phyloP scores from a whole-genome alignment of 345 rosid genomes.

The Boechera stricta region DNA sequence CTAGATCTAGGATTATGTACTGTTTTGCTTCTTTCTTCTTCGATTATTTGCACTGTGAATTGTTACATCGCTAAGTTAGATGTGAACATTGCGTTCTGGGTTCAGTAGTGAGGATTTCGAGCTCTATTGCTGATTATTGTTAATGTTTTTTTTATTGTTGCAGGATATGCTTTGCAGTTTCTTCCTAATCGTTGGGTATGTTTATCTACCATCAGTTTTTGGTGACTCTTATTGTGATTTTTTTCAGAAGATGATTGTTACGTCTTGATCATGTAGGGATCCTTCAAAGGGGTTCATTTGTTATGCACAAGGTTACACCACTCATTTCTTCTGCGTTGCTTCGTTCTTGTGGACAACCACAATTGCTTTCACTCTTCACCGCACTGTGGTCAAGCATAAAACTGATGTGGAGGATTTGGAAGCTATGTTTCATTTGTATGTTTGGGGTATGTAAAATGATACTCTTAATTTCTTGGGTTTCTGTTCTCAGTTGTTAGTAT shows the following conservation, averaged over 20 bases:
- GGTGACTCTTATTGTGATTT: constrained; percentile 17
- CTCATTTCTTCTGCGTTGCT: constrained; percentile 95
- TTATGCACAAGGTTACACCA: constrained; percentile 79
- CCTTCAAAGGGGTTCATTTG: constrained; percentile 89
- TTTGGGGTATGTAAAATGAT: constrained; percentile 72
- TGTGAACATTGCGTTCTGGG: constrained; percentile 1
- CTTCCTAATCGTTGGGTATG: constrained; percentile 90
- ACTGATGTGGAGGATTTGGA: constrained; percentile 96
- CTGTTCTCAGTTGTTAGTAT: background rate
- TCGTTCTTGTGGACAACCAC: constrained; percentile 96
- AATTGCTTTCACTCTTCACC: constrained; percentile 96
- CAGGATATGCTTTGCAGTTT: constrained; percentile 99
- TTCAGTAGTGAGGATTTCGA: background rate
- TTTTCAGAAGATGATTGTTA: constrained; percentile 2
- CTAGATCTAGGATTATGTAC: constrained; percentile 22
- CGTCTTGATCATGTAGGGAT: constrained; percentile 61
- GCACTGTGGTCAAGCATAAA: constrained; percentile 90
- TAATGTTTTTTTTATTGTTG: background rate
- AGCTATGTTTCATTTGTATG: constrained; percentile 92
- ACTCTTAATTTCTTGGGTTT: background rate
- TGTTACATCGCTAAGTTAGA: background rate
- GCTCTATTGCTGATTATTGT: constrained; percentile 17
- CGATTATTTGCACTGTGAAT: background rate
- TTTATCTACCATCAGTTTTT: background rate
- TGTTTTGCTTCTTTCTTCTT: constrained; percentile 13